Conservation (phyloP, 2,329 filamentous ascomycete species). For the Trichoderma atrobrunneum region DNA sequence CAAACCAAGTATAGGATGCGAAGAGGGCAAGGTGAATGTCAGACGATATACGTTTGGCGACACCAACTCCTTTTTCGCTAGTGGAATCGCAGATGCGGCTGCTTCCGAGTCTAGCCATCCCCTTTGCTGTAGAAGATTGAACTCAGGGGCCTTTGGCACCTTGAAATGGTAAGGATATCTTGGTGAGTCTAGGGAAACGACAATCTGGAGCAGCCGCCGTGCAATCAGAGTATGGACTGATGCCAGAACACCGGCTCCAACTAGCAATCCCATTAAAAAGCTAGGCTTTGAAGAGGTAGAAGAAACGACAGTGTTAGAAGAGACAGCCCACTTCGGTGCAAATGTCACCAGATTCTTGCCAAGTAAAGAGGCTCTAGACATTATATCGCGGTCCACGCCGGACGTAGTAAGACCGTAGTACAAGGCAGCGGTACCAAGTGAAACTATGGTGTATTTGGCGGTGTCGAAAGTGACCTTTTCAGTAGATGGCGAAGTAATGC, state of each 20-base stretch:
- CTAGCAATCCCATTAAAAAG: background rate
- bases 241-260: background rate
- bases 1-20: background rate
- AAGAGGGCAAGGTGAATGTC: background rate
- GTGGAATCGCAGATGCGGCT: background rate
- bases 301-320: background rate
- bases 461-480: fast-evolving
- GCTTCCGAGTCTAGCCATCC: background rate
- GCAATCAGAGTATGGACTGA: background rate
- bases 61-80: background rate
- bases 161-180: background rate
- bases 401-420: background rate
- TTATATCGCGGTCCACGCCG: background rate
- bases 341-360: background rate
- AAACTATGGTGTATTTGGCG: background rate
- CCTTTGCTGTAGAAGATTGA: background rate
- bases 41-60: background rate
- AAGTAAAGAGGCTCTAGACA: background rate
- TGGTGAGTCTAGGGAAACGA: background rate
- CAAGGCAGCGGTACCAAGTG: background rate
- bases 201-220: background rate
- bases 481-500: background rate
- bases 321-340: background rate
- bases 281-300: background rate
- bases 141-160: background rate